A percentile compares a stretch with the other conserved stretches of the same genome.
Evolutionary conservation across 352 stramenopile genomes (phyloP).

Genomic region (Phytopythium chamaehyphon): DNA sequence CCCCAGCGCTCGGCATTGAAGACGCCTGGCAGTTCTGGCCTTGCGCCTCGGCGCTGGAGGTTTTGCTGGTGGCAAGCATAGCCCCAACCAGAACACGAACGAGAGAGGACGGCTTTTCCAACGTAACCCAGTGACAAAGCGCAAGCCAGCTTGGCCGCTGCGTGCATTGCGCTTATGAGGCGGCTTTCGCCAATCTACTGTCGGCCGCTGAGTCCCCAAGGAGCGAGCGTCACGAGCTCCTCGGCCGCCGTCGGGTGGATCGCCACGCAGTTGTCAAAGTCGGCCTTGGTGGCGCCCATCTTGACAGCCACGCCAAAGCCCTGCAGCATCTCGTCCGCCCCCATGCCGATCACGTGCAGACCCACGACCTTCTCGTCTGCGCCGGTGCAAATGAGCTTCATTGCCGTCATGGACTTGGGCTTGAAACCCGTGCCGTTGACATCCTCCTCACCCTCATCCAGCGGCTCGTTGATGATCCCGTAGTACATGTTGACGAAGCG

Average conservation of each 20-base stretch:
- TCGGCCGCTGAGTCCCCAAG: conserved; percentile 62
- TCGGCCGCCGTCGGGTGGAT: conserved; percentile 97
- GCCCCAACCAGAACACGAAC: too few species aligned
- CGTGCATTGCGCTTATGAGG: too few species aligned
- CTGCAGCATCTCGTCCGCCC: conserved; percentile 98
- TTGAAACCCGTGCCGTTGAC: conserved; percentile 8
- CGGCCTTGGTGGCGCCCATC: conserved; percentile 96
- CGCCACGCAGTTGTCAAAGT: conserved; percentile 95
- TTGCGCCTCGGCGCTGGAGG: too few species aligned
- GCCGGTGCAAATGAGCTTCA: conserved; percentile 93
- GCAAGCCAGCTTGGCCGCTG: too few species aligned
- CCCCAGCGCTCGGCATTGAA: too few species aligned
- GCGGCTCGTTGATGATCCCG: conserved; percentile 77
- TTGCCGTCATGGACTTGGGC: conserved; percentile 91
- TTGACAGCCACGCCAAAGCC: conserved; percentile 98
- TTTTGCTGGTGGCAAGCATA: too few species aligned
- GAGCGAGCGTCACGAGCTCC: conserved; percentile 95
- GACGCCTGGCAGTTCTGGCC: too few species aligned
- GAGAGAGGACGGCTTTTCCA: too few species aligned
- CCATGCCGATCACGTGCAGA: conserved; percentile 95
- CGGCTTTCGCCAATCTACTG: conserved; percentile 3
- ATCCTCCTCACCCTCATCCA: conserved; percentile 16
- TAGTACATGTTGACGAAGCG: conserved; percentile 97
- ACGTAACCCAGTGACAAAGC: too few species aligned
- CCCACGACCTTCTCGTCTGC: conserved; percentile 93